Evolutionary conservation across 2,329 filamentous ascomycete genomes (phyloP).

Genomic region (Aurifilum marmelostoma): DNA sequence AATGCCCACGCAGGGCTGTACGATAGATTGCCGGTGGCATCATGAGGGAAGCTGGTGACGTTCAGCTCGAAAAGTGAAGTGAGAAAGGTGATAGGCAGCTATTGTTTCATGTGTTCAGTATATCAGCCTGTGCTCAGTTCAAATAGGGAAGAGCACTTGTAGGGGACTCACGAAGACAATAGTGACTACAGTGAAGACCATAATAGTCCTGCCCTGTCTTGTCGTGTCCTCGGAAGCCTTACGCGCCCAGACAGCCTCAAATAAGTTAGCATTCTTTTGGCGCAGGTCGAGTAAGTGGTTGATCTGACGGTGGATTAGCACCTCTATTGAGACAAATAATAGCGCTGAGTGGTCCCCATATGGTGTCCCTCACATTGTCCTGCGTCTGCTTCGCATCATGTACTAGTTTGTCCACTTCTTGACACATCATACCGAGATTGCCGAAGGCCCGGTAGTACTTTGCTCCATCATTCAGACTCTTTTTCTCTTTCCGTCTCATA

Average conservation of each 20-base stretch:
- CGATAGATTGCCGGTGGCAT: not conserved
- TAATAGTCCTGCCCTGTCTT: too few relatives aligned
- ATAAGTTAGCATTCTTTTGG: not conserved
- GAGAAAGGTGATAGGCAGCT: constrained; percentile 9
- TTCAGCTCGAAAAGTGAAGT: not conserved
- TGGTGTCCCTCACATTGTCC: not conserved
- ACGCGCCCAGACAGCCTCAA: constrained; percentile 9
- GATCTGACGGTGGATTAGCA: not conserved
- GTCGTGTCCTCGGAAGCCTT: not conserved
- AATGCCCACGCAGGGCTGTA: not conserved
- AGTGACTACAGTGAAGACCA: not conserved
- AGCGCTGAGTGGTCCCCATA: not conserved
- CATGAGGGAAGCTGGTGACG: constrained; percentile 6
- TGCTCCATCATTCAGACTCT: too few relatives aligned
- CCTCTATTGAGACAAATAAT: too few relatives aligned
- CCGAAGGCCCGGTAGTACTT: not conserved
- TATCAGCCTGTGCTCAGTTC: too few relatives aligned
- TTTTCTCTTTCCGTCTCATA: too few relatives aligned
- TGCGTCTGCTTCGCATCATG: not conserved
- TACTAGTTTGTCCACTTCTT: not conserved
- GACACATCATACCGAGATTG: not conserved
- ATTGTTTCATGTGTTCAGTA: too few relatives aligned
- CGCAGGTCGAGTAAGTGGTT: constrained; percentile 9
- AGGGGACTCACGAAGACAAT: not conserved
- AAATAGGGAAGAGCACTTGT: too few relatives aligned